Percentiles rank a stretch among this genome's conserved stretches.
Conservation (phyloP, 352 stramenopile species). For the Pythium aphanidermatum region DNA sequence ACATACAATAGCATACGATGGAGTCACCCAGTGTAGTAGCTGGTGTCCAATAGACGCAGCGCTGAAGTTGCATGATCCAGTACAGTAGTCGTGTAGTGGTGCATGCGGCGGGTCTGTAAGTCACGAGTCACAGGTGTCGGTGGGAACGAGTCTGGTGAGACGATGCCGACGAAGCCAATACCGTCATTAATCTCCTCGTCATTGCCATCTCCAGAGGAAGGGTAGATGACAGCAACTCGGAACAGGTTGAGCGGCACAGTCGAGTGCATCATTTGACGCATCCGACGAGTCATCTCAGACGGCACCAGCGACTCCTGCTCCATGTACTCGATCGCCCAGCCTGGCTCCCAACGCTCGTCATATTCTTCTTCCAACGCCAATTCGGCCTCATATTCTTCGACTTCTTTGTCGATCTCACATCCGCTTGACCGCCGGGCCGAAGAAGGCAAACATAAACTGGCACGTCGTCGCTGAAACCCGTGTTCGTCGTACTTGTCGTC, state of each 20-base stretch:
- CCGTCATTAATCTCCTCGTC: constrained; percentile 17
- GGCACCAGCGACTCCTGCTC: constrained; percentile 60
- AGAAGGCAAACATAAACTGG: no score
- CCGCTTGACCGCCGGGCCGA: no score
- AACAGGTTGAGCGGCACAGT: constrained; percentile 72
- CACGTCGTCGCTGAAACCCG: constrained; percentile 22
- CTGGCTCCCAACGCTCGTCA: no score
- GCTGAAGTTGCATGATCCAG: constrained; percentile 71
- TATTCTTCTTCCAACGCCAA: no score
- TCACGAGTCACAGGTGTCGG: constrained; percentile 74
- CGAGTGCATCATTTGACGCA: constrained; percentile 80
- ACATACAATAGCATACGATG: no score
- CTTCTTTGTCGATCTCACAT: no score
- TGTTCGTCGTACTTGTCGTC: constrained; percentile 33
- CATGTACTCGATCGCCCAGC: constrained; percentile 79
- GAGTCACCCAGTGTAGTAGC: constrained; percentile 4
- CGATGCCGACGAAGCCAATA: constrained; percentile 32
- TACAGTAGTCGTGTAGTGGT: constrained; percentile 70
- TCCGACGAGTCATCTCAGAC: constrained; percentile 52
- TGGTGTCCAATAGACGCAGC: constrained; percentile 48
- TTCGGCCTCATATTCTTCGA: no score
- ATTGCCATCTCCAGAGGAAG: constrained; percentile 15
- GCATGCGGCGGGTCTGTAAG: constrained; percentile 60
- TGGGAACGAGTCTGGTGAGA: constrained; percentile 76
- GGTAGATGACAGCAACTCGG: constrained; percentile 49